Evolutionary conservation across 257 asterid genomes (phyloP), one percentile per base, ranked within the genome.

Genomic region (Orobanche coerulescens): DNA sequence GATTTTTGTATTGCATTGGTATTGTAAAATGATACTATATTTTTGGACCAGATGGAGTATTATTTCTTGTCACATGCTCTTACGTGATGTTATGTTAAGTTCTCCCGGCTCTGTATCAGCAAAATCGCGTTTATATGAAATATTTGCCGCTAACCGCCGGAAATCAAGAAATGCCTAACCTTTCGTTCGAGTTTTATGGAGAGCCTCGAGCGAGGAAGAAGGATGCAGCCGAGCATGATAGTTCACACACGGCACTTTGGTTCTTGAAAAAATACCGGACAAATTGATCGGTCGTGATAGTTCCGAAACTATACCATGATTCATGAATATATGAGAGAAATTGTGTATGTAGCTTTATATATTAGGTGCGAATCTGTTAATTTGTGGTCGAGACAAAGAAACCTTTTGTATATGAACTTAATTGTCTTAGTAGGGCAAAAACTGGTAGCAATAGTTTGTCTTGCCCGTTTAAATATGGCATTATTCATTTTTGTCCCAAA

Each of bases 91-190:
- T 46, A 11, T 64, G 26, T 65, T 64, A 93, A 95, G 87, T 58
- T 67, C 72, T 59, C 61, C 71, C 15, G 58, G 61, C 42, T 60
- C 39, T 75, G 74, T 67, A 48, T 62, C 86, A 10, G 86, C 94
- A 54, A 93, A 76, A 79, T 85, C 95, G n/a, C 77, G 74, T 42
- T 69, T 93, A 54, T 61, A 77, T 52, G 95, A 93, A 69, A 30
- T 80, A 43, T 93, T 97, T 42, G 78, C 87, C 54, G 85, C 84
- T 49, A 86, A 89, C 82, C 79, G 85, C 76, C 89, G 98, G 98
- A 84, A 74, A 68, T 90, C 84, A 75, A 20, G 97, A 81, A 37
- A 26, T 53, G 33, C 66, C 65, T 25, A 26, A 62, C 5, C 79
- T 67, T 73, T 54, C 39, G 25, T 19, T 86, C 30, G 97, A 89